These are phyloP conservation scores for Leccinum rimulosum DNA, from an alignment of 768 basidiomycete species.

Conservation along the genomic window DNA sequence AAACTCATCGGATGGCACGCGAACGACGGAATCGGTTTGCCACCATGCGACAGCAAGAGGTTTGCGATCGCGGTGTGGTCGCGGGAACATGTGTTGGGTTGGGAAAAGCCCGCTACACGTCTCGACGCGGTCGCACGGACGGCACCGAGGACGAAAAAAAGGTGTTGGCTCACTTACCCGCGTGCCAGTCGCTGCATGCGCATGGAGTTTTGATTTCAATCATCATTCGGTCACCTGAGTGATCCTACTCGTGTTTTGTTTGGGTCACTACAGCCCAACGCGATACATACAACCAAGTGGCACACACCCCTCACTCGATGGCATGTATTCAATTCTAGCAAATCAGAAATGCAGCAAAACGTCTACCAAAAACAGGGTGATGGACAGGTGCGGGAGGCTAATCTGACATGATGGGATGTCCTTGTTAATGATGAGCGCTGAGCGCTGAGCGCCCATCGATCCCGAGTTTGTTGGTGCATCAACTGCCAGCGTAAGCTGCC, in stretches of 20 bases:
- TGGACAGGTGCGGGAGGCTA: constrained; percentile 17
- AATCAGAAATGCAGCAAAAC: constrained; percentile 10
- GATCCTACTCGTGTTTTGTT: neutral
- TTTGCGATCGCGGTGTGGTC: constrained; percentile 27
- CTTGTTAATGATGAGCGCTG: constrained; percentile 9
- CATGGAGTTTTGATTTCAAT: constrained; percentile 1
- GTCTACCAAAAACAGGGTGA: constrained; percentile 14
- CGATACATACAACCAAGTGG: neutral
- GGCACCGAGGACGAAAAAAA: constrained; percentile 4
- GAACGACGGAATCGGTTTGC: constrained; percentile 13
- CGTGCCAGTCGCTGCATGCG: constrained; percentile 2
- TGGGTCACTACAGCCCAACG: neutral
- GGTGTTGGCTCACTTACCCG: constrained; percentile 3
- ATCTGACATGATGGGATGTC: constrained; percentile 18
- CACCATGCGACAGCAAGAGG: constrained; percentile 11
- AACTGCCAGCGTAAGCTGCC: constrained; percentile 20
- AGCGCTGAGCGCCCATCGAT: constrained; percentile 11
- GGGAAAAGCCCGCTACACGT: constrained; percentile 13
- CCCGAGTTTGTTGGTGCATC: constrained; percentile 21
- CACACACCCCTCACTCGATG: constrained; percentile 11
- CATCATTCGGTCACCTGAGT: neutral
- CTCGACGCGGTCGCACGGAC: neutral
- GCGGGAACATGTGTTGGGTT: constrained; percentile 19
- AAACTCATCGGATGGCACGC: constrained; percentile 4
- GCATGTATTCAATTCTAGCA: constrained; percentile 4